A percentile compares a stretch with the other conserved stretches of the same genome.
Conservation (phyloP, 2,329 filamentous ascomycete genomes). For the Fonsecaea pedrosoi region DNA sequence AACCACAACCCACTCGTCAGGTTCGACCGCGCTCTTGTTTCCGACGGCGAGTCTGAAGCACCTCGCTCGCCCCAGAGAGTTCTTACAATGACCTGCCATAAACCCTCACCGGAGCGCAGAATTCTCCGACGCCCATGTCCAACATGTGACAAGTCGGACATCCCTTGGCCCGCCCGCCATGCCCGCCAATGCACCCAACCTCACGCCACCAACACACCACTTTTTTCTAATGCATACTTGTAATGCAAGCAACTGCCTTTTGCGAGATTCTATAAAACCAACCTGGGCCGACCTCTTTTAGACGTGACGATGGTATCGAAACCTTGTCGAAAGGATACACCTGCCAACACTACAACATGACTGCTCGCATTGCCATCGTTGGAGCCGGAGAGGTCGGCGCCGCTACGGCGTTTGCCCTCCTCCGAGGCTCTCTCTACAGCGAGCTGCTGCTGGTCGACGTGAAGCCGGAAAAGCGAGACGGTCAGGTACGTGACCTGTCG, state of each 20-base stretch:
- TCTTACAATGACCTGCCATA: not conserved
- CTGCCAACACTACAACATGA: not conserved
- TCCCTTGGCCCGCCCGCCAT: not conserved
- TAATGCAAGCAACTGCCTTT: not conserved
- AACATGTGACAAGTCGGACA: not conserved
- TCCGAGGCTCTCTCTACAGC: slow-evolving; percentile 55
- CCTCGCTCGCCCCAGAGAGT: not conserved
- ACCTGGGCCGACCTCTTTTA: not conserved
- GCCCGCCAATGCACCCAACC: not conserved
- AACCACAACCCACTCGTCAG: not conserved
- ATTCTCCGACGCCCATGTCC: not conserved
- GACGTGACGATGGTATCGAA: not conserved
- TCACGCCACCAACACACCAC: slow-evolving; percentile 1
- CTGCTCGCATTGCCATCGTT: slow-evolving; percentile 54
- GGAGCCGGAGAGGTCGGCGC: slow-evolving; percentile 60
- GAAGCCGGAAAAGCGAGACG: slow-evolving; percentile 54
- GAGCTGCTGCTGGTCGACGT: slow-evolving; percentile 62
- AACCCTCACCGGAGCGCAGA: not conserved
- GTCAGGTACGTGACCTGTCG: slow-evolving; percentile 59
- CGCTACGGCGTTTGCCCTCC: slow-evolving; percentile 60
- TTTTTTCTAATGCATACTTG: not conserved
- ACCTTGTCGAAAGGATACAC: not conserved
- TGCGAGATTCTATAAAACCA: not conserved
- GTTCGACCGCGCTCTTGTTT: not conserved
- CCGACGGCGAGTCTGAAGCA: not conserved